phyloP scores from a whole-genome alignment of 2,329 filamentous ascomycete genomes.

The Cadophora sp. region DNA sequence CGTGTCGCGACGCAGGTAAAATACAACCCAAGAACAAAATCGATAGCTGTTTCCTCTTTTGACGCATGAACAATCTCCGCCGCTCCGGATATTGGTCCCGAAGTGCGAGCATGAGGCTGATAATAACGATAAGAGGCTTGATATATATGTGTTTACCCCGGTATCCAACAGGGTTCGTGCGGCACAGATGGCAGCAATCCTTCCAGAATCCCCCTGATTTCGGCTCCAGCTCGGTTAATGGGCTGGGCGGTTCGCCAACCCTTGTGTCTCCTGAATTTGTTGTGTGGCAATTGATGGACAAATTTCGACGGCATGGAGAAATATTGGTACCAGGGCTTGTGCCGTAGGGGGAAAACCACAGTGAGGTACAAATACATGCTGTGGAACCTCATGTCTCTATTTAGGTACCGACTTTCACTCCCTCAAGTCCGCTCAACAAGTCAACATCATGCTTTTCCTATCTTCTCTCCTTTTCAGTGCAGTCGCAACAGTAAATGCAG shows the following conservation, averaged over 20 bases:
- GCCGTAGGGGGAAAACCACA: background rate
- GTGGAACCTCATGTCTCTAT: background rate
- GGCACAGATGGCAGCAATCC: background rate
- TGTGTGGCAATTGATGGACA: background rate
- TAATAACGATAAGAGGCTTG: slow-evolving; percentile 9
- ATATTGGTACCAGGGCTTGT: slow-evolving; percentile 2
- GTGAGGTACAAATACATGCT: slow-evolving; percentile 7
- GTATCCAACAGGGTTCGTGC: slow-evolving; percentile 12
- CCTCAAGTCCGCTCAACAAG: background rate
- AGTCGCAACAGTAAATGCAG: background rate
- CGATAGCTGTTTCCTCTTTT: slow-evolving; percentile 4
- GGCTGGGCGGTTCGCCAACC: slow-evolving; percentile 13
- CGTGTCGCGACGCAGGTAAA: background rate
- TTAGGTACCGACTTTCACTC: slow-evolving; percentile 7
- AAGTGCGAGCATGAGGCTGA: slow-evolving; percentile 10
- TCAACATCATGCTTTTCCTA: background rate
- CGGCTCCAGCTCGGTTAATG: background rate
- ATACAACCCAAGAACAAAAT: background rate
- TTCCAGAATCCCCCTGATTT: slow-evolving; percentile 8
- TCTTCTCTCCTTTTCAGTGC: background rate
- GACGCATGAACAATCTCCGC: slow-evolving; percentile 3
- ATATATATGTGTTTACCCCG: background rate
- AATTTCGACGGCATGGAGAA: slow-evolving; percentile 2
- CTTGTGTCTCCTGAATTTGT: background rate
- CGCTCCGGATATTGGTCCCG: background rate